Conservation (phyloP, 495 filamentous ascomycete genomes). For the Podospora conica region DNA sequence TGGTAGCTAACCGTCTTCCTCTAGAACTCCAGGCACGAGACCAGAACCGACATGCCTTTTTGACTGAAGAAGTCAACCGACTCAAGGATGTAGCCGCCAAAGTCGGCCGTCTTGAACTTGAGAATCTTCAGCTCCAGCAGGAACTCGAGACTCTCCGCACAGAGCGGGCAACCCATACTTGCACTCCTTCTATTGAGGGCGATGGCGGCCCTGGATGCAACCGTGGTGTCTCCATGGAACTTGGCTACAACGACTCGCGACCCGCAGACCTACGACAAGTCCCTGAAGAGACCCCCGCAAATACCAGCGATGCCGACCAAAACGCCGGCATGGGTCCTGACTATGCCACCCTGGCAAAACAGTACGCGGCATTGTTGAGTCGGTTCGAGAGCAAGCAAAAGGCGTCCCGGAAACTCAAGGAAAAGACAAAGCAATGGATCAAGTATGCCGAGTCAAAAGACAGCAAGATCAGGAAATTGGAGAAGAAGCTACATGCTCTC, state of each 20-base stretch:
- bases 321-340: conserved; percentile 22
- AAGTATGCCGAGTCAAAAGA: conserved; percentile 25
- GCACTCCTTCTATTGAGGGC: background rate
- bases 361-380: conserved; percentile 19
- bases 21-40: conserved; percentile 21
- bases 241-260: background rate
- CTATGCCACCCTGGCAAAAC: conserved; percentile 21
- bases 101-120: conserved; percentile 25
- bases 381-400: conserved; percentile 16
- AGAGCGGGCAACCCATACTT: conserved; percentile 8
- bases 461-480: conserved; percentile 14
- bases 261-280: too few relatives aligned
- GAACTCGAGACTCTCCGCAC: conserved; percentile 28
- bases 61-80: conserved; percentile 24
- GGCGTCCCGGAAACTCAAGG: conserved; percentile 6
- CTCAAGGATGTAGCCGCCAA: conserved; percentile 23
- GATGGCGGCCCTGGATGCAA: background rate
- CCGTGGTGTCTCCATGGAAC: background rate
- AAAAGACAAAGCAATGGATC: conserved; percentile 23
- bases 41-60: conserved; percentile 10
- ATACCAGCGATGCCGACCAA: conserved; percentile 5
- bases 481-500: conserved; percentile 18
- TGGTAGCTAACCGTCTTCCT: background rate
- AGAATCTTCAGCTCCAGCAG: conserved; percentile 30
- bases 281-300: conserved; percentile 18